Evolutionary conservation across 768 basidiomycete genomes (phyloP), one percentile per base, ranked within the genome.

Genomic region (Trametopsis cervina): DNA sequence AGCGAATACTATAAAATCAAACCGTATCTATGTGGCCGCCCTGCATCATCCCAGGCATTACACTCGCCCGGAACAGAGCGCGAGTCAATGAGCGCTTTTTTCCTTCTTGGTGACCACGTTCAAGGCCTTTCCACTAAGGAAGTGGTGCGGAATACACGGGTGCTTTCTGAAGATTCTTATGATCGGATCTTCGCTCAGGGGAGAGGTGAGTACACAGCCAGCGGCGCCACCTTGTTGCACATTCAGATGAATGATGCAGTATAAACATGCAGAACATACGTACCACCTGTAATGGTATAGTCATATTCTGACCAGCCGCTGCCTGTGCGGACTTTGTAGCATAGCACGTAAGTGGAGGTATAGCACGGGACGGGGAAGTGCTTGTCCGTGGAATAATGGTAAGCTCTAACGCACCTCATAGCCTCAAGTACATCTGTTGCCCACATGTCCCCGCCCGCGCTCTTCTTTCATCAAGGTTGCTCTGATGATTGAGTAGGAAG

Each of bases 261-360:
- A 5, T 9, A 9, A 5, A 35, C 7, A 4, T 17, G 12, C 22
- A 20, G 11, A 15, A 22, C 9, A 21, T 37, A 47, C 57, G 23
- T 18, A 60, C 66, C 66, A 17, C 66, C 66, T 1, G 65, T 54
- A 10, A 68, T 57, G 25, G 67, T 55, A 24, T 67, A 56, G 46
- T 68, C 66, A 43, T 63, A 67, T 27, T 42, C 46, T 10, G 10
- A 41, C 13, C n/a, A n/a, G n/a, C n/a, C n/a, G n/a, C n/a, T n/a
- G n/a, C n/a, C n/a, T n/a, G n/a, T n/a, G n/a, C n/a, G n/a, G n/a
- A n/a, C n/a, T n/a, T n/a, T n/a, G n/a, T n/a, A n/a, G n/a, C n/a
- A n/a, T n/a, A n/a, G n/a, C n/a, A n/a, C n/a, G n/a, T n/a, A n/a
- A n/a, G n/a, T n/a, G n/a, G n/a, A n/a, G n/a, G n/a, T n/a, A n/a